phyloP scores from a whole-genome alignment of 2,329 filamentous ascomycete genomes.

The Aspergillus melleus region DNA sequence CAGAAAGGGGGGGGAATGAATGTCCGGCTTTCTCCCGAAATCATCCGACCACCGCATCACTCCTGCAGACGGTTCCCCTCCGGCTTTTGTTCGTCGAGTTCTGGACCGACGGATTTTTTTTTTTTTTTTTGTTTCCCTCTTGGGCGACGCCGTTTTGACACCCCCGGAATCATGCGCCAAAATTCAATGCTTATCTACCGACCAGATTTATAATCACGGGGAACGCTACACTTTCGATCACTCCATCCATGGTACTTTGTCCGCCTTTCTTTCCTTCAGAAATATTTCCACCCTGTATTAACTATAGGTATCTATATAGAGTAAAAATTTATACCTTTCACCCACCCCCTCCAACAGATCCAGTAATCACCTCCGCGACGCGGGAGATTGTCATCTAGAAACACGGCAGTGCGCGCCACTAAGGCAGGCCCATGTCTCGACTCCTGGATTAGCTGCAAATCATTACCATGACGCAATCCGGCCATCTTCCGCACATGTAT shows the following conservation, averaged over 20 bases:
- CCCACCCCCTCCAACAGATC: not conserved
- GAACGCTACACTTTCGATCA: not conserved
- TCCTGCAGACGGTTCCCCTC: constrained; percentile 2
- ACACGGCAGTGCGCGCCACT: constrained; percentile 24
- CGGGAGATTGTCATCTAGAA: constrained; percentile 28
- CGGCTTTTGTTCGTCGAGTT: constrained; percentile 6
- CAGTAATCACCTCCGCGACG: constrained; percentile 10
- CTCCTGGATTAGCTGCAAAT: constrained; percentile 26
- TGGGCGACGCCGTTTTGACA: not conserved
- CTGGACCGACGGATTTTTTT: not conserved
- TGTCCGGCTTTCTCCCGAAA: constrained; percentile 20
- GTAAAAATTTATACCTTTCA: not conserved
- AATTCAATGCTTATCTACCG: not conserved
- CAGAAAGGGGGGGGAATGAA: constrained; percentile 9
- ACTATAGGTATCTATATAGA: no score
- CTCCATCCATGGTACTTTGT: not conserved
- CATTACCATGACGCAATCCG: constrained; percentile 24
- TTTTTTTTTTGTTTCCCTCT: not conserved
- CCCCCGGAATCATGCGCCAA: not conserved
- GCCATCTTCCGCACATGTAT: constrained; percentile 12
- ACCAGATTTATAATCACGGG: not conserved
- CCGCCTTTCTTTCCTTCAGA: not conserved
- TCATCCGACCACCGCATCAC: constrained; percentile 17
- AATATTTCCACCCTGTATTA: not conserved
- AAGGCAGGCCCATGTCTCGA: constrained; percentile 24